Conservation (phyloP, 2,329 filamentous ascomycete species). For the Phialophora macrospora region DNA sequence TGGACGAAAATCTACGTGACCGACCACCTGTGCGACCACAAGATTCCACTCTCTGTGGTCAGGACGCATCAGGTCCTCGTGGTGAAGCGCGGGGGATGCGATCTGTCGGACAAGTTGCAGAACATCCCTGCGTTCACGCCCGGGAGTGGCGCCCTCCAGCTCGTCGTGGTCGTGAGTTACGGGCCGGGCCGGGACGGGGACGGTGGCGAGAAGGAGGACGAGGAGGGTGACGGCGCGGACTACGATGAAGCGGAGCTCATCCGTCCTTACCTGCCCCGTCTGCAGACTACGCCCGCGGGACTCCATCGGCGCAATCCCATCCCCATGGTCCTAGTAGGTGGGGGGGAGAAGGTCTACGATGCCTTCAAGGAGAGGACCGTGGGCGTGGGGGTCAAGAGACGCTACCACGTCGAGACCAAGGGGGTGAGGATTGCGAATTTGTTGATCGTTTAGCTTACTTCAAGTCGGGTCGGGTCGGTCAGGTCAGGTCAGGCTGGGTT, state of each 20-base stretch:
- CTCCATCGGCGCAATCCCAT: slow-evolving; percentile 73
- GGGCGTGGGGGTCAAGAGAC: slow-evolving; percentile 74
- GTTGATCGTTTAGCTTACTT: slow-evolving; percentile 61
- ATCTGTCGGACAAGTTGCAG: slow-evolving; percentile 78
- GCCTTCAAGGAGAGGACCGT: slow-evolving; percentile 63
- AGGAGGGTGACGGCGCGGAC: slow-evolving; percentile 21
- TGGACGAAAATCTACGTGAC: slow-evolving; percentile 76
- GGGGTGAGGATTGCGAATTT: slow-evolving; percentile 80
- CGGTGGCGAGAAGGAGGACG: slow-evolving; percentile 41
- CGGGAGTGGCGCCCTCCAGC: slow-evolving; percentile 66
- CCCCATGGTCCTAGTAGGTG: slow-evolving; percentile 81
- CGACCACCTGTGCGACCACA: slow-evolving; percentile 66
- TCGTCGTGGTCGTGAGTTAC: slow-evolving; percentile 77
- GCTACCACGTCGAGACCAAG: slow-evolving; percentile 81
- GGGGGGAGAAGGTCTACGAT: slow-evolving; percentile 68
- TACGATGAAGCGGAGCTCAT: slow-evolving; percentile 53
- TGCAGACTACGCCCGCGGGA: slow-evolving; percentile 72
- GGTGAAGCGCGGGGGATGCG: slow-evolving; percentile 80
- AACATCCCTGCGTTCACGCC: slow-evolving; percentile 82
- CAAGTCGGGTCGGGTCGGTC: not conserved
- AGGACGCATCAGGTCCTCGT: slow-evolving; percentile 75
- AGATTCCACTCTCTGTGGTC: slow-evolving; percentile 58
- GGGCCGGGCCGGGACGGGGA: slow-evolving; percentile 52
- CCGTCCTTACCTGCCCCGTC: slow-evolving; percentile 74
- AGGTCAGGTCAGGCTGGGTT: not conserved